A percentile compares a stretch with the other conserved stretches of the same genome.
Evolutionary conservation across 352 stramenopile genomes (phyloP).

Genomic region (Phytophthora multivora): DNA sequence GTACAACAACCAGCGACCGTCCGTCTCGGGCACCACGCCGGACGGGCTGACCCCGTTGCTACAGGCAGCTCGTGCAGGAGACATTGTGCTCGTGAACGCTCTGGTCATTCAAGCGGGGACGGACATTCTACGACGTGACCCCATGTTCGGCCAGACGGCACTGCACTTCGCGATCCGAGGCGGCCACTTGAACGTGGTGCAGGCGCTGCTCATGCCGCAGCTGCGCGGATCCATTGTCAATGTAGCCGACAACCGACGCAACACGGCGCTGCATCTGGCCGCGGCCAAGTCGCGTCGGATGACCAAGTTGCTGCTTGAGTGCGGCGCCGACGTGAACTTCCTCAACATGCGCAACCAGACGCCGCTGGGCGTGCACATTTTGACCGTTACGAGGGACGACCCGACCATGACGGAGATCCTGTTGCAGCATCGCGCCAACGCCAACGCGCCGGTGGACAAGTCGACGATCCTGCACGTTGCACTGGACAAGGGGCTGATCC

Average conservation of each 20-base stretch:
- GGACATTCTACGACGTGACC: conserved; percentile 69
- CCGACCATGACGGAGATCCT: conserved; percentile 65
- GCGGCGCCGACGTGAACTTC: conserved; percentile 62
- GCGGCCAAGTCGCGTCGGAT: conserved; percentile 68
- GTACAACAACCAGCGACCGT: conserved; percentile 31
- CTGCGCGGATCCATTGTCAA: conserved; percentile 72
- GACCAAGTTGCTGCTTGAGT: conserved; percentile 64
- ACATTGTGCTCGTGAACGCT: conserved; percentile 72
- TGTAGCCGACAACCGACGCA: conserved; percentile 66
- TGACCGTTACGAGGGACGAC: conserved; percentile 61
- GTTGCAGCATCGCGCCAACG: conserved; percentile 58
- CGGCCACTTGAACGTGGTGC: conserved; percentile 65
- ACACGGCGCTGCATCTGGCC: conserved; percentile 65
- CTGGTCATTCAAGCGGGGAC: conserved; percentile 73
- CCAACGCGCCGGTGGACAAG: conserved; percentile 64
- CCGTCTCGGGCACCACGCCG: conserved; percentile 13
- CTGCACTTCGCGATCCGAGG: conserved; percentile 75
- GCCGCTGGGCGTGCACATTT: conserved; percentile 65
- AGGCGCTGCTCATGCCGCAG: conserved; percentile 71
- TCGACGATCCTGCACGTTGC: conserved; percentile 69
- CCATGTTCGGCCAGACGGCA: conserved; percentile 68
- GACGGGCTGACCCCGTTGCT: conserved; percentile 78
- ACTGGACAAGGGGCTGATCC: conserved; percentile 55
- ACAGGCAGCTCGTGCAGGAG: conserved; percentile 58
- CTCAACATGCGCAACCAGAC: conserved; percentile 77